Conservation (phyloP, 169 alveolate genomes). For the Plasmodium inui region DNA sequence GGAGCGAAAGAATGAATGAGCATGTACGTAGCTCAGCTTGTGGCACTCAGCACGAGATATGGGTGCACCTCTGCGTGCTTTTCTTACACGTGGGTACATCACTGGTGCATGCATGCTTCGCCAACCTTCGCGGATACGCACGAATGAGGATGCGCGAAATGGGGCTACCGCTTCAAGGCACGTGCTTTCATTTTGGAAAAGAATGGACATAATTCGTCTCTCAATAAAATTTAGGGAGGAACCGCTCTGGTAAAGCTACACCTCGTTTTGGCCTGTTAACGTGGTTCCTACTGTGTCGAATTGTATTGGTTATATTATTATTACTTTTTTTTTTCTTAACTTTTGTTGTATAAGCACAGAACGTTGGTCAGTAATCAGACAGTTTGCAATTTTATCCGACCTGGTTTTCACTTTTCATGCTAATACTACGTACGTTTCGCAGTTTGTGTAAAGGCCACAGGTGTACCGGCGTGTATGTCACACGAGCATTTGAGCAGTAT, state of each 20-base stretch:
- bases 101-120: neutral
- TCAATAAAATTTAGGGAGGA: neutral
- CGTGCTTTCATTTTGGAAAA: neutral
- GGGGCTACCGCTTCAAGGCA: neutral
- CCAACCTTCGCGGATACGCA: neutral
- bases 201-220: neutral
- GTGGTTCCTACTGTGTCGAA: neutral
- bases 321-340: neutral
- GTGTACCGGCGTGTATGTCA: neutral
- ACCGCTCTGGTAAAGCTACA: neutral
- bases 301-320: neutral
- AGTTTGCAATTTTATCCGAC: neutral
- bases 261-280: neutral
- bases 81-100: neutral
- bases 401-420: neutral
- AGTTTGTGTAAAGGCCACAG: neutral
- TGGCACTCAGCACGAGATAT: neutral
- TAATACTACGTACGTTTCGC: neutral
- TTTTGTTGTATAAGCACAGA: neutral
- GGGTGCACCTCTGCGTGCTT: neutral
- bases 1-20: neutral
- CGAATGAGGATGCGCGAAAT: neutral
- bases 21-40: neutral
- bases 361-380: neutral
- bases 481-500: neutral